A percentile compares a stretch with the other conserved stretches of the same genome.
phyloP scores from a whole-genome alignment of 2,329 filamentous ascomycete species.

The Alternaria sp. region DNA sequence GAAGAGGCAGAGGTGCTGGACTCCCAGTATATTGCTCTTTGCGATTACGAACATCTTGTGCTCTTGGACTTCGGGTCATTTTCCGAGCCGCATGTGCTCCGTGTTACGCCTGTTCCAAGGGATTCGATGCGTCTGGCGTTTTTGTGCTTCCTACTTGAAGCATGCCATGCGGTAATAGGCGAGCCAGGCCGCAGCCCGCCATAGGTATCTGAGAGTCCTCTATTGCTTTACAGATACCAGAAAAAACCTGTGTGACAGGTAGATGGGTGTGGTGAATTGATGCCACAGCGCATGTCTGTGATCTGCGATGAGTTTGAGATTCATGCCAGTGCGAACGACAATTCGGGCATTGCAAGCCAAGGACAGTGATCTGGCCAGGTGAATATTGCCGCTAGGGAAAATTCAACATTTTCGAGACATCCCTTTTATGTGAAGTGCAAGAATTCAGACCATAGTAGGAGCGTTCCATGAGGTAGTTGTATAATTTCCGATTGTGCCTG shows the following conservation, averaged over 20 bases:
- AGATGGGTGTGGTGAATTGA: background rate
- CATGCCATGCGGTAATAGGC: background rate
- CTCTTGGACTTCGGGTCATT: background rate
- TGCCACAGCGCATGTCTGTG: background rate
- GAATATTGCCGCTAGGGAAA: background rate
- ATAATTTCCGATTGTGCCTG: background rate
- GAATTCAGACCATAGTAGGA: background rate
- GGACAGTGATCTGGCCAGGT: background rate
- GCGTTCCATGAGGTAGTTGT: background rate
- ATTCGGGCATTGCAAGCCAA: background rate
- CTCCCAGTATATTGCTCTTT: background rate
- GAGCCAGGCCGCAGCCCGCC: background rate
- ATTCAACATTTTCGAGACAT: background rate
- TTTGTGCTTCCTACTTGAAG: background rate
- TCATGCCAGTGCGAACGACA: background rate
- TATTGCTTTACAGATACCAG: background rate
- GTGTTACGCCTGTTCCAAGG: background rate
- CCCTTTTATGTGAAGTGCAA: background rate
- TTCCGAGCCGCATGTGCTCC: background rate
- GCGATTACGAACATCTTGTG: background rate
- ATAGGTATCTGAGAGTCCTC: background rate
- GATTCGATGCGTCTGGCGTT: background rate
- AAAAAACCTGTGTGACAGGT: too few species aligned
- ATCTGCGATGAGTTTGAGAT: background rate
- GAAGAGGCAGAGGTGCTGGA: background rate